A percentile compares a stretch with the other conserved stretches of the same genome.
Conservation (phyloP, 257 asterid genomes). For the Solanum corneliomulleri region DNA sequence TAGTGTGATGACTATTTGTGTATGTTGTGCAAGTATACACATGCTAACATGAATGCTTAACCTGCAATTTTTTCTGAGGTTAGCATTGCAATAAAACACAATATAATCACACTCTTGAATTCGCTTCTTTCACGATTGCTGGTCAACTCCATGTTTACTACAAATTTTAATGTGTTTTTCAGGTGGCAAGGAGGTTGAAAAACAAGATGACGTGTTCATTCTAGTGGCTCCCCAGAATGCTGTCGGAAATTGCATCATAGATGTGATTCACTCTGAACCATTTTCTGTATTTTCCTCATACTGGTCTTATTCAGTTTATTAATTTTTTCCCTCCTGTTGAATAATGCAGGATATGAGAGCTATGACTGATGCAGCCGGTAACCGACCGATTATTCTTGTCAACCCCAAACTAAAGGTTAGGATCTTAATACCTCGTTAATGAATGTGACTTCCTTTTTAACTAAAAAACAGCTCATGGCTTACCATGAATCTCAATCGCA, state of each 20-base stretch:
- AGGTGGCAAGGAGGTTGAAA: slow-evolving; percentile 84
- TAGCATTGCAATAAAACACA: neutral
- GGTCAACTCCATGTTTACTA: neutral
- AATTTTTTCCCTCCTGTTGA: neutral
- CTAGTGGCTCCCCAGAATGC: slow-evolving; percentile 99
- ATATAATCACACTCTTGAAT: neutral
- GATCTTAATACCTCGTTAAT: neutral
- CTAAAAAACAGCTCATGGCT: neutral
- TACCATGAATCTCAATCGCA: neutral
- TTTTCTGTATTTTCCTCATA: neutral
- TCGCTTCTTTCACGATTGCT: neutral
- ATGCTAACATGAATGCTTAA: neutral
- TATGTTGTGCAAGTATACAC: neutral
- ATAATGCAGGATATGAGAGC: slow-evolving; percentile 74
- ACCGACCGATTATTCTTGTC: slow-evolving; percentile 74
- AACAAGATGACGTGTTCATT: slow-evolving; percentile 81
- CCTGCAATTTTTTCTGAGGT: neutral
- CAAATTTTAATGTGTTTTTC: slow-evolving; percentile 8
- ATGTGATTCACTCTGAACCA: slow-evolving; percentile 25
- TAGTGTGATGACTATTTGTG: neutral
- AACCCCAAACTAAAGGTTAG: slow-evolving; percentile 78
- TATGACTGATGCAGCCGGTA: slow-evolving; percentile 89
- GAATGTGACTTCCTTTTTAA: neutral
- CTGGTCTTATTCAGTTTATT: neutral
- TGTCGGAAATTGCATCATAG: slow-evolving; percentile 87